Conservation (phyloP, 2,329 filamentous ascomycete genomes). For the Cadophora luteo-olivacea region DNA sequence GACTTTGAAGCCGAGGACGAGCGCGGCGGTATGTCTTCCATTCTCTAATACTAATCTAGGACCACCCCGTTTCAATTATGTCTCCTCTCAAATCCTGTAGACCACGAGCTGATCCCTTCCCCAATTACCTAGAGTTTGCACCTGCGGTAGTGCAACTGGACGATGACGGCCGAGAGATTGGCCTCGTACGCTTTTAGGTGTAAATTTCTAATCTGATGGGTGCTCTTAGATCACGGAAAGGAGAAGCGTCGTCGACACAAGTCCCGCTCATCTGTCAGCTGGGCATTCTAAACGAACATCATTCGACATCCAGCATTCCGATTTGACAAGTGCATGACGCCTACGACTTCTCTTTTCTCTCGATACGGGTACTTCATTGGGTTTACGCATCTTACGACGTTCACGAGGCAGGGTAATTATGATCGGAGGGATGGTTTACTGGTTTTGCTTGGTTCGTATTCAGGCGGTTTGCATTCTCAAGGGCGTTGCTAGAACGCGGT, state of each 20-base stretch:
- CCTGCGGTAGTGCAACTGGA: slow-evolving; percentile 45
- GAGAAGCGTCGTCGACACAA: slow-evolving; percentile 27
- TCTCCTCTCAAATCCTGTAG: slow-evolving; percentile 10
- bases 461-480: slow-evolving; percentile 19
- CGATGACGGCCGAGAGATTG: slow-evolving; percentile 43
- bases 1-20: slow-evolving; percentile 61
- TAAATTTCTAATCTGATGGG: slow-evolving; percentile 31
- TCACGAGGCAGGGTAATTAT: slow-evolving; percentile 30
- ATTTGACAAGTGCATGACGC: slow-evolving; percentile 27
- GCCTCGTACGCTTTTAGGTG: slow-evolving; percentile 42
- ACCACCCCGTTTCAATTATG: background rate
- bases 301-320: slow-evolving; percentile 15
- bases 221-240: slow-evolving; percentile 33
- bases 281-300: slow-evolving; percentile 25
- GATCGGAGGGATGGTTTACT: slow-evolving; percentile 2
- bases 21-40: slow-evolving; percentile 34
- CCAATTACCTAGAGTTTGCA: slow-evolving; percentile 38
- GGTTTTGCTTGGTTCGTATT: slow-evolving; percentile 18
- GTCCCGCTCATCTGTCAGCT: slow-evolving; percentile 31
- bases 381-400: slow-evolving; percentile 23
- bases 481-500: slow-evolving; percentile 6
- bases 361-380: slow-evolving; percentile 28
- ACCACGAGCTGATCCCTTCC: slow-evolving; percentile 7
- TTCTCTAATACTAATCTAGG: background rate
- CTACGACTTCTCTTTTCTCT: slow-evolving; percentile 25